Conservation (phyloP, 2,329 filamentous ascomycete species). For the Neonectria punicea region DNA sequence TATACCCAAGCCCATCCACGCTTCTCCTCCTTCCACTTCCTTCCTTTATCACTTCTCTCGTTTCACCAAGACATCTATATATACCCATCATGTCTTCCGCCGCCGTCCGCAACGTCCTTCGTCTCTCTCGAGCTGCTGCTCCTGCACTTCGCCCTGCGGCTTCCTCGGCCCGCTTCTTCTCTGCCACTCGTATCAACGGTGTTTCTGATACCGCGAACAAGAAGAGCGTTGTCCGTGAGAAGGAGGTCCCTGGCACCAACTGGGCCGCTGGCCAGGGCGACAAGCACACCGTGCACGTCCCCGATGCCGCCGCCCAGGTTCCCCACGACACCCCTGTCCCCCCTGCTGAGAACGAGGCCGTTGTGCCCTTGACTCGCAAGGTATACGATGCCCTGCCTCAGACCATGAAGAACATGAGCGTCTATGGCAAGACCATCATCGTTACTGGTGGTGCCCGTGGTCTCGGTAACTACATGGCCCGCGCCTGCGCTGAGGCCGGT, state of each 20-base stretch:
- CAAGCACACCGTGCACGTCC: conserved; percentile 66
- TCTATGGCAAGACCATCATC: conserved; percentile 77
- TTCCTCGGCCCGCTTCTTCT: conserved; percentile 47
- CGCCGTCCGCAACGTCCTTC: conserved; percentile 48
- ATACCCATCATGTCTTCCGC: conserved; percentile 49
- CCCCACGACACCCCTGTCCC: conserved; percentile 54
- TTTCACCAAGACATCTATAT: conserved; percentile 25
- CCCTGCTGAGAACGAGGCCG: conserved; percentile 56
- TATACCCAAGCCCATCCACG: conserved; percentile 3
- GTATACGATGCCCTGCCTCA: conserved; percentile 67
- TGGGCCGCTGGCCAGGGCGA: conserved; percentile 61
- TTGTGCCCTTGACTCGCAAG: conserved; percentile 63
- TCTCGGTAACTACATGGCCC: conserved; percentile 82
- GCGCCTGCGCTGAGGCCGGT: conserved; percentile 79
- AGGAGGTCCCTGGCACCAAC: conserved; percentile 66
- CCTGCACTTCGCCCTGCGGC: conserved; percentile 40
- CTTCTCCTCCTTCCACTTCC: conserved; percentile 8
- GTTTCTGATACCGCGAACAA: conserved; percentile 56
- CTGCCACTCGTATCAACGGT: conserved; percentile 43
- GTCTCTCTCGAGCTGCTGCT: conserved; percentile 46
- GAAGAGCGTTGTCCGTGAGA: conserved; percentile 66
- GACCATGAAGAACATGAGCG: conserved; percentile 75
- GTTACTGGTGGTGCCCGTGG: conserved; percentile 81
- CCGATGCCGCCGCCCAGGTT: conserved; percentile 53
- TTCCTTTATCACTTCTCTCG: conserved; percentile 19